Conservation (phyloP, 176 grass and related monocot species). For the Tuctoria greenei region DNA sequence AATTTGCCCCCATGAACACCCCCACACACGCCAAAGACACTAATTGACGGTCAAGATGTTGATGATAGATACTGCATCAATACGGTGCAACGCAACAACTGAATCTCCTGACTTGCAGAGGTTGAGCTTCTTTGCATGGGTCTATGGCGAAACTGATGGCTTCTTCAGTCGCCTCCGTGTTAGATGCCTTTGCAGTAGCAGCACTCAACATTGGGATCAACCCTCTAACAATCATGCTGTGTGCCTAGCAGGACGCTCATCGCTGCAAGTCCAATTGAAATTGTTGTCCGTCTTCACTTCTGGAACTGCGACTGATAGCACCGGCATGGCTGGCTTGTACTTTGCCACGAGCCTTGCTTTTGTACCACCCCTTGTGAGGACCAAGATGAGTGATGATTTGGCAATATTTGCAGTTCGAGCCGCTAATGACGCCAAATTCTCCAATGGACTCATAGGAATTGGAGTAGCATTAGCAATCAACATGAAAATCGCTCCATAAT, state of each 20-base stretch:
- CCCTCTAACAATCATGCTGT: conserved; percentile 61
- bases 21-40: conserved; percentile 1
- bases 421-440: conserved; percentile 83
- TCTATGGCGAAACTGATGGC: conserved; percentile 50
- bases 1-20: conserved; percentile 24
- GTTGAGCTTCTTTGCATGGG: conserved; percentile 57
- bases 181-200: conserved; percentile 59
- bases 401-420: conserved; percentile 59
- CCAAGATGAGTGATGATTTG: conserved; percentile 73
- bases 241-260: conserved; percentile 81
- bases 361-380: conserved; percentile 78
- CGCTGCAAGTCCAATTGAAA: conserved; percentile 78
- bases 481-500: conserved; percentile 62
- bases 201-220: conserved; percentile 65
- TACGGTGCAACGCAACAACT: conserved; percentile 65
- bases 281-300: conserved; percentile 57
- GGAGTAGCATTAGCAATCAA: conserved; percentile 44
- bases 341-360: conserved; percentile 76
- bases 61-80: conserved; percentile 54
- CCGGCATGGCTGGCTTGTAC: conserved; percentile 72
- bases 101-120: conserved; percentile 70
- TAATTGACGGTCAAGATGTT: conserved; percentile 62
- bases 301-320: conserved; percentile 60
- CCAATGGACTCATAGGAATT: conserved; percentile 66
- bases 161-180: conserved; percentile 72